These are phyloP conservation scores for Pseudogymnoascus sp. DNA, from an alignment of 2,329 filamentous ascomycete species.

Conservation along the genomic window DNA sequence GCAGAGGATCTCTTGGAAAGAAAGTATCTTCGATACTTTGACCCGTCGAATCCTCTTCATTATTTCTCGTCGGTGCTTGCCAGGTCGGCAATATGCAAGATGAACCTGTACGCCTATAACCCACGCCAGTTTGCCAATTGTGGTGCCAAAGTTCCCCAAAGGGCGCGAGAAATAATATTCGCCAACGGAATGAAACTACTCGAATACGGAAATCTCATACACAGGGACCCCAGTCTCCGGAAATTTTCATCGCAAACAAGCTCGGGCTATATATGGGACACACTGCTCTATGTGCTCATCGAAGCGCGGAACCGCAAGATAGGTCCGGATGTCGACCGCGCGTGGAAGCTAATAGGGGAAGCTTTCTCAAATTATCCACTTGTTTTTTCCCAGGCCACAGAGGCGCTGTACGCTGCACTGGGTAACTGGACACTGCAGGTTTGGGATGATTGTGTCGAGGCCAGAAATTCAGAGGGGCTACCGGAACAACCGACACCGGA, in stretches of 20 bases:
- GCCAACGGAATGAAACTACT: slow-evolving; percentile 18
- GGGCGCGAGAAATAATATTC: slow-evolving; percentile 21
- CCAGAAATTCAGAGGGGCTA: slow-evolving; percentile 18
- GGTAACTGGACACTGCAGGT: slow-evolving; percentile 26
- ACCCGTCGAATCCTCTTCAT: slow-evolving; percentile 26
- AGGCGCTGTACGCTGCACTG: slow-evolving; percentile 24
- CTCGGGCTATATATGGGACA: slow-evolving; percentile 27
- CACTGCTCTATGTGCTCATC: slow-evolving; percentile 28
- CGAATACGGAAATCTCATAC: slow-evolving; percentile 23
- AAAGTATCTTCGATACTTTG: slow-evolving; percentile 32
- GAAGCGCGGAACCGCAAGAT: slow-evolving; percentile 23
- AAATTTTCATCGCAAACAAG: slow-evolving; percentile 27
- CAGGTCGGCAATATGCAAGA: slow-evolving; percentile 20
- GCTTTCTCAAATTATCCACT: slow-evolving; percentile 22
- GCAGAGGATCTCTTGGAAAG: slow-evolving; percentile 30
- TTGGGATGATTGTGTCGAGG: slow-evolving; percentile 23
- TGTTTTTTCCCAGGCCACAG: slow-evolving; percentile 18
- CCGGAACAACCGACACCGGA: slow-evolving; percentile 18
- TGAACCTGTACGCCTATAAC: slow-evolving; percentile 20
- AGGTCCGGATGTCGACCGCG: slow-evolving; percentile 24
- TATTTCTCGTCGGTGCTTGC: slow-evolving; percentile 13
- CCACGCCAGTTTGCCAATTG: slow-evolving; percentile 17
- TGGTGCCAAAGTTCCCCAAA: slow-evolving; percentile 16
- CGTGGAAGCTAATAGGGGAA: slow-evolving; percentile 24
- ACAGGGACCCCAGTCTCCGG: slow-evolving; percentile 18